Percentiles rank a stretch among this genome's conserved stretches.
phyloP scores from a whole-genome alignment of 2,329 filamentous ascomycete genomes.

The Aspergillus sp. region DNA sequence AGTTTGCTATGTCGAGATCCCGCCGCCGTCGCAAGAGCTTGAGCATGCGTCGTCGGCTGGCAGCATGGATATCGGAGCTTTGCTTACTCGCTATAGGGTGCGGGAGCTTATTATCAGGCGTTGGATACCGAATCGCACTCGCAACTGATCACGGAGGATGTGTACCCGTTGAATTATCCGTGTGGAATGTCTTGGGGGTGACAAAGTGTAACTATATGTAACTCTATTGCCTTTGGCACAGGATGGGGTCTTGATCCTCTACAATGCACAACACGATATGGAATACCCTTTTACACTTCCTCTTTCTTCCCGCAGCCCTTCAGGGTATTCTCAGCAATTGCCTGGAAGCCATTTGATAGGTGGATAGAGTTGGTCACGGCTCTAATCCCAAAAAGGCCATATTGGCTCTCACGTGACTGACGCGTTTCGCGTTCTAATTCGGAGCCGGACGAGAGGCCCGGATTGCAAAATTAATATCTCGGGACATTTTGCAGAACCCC shows the following conservation, averaged over 20 bases:
- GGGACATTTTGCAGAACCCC: background rate
- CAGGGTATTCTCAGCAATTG: background rate
- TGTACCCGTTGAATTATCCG: background rate
- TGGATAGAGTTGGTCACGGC: background rate
- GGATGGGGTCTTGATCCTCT: background rate
- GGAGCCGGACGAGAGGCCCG: background rate
- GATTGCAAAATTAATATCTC: background rate
- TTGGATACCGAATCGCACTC: slow-evolving; percentile 82
- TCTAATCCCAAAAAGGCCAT: slow-evolving; percentile 28
- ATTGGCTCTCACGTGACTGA: slow-evolving; percentile 37
- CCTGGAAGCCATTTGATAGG: background rate
- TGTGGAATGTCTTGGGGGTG: background rate
- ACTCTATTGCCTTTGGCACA: background rate
- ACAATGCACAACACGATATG: background rate
- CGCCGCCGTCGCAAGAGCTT: slow-evolving; percentile 59
- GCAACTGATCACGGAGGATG: slow-evolving; percentile 51
- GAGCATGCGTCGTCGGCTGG: slow-evolving; percentile 34
- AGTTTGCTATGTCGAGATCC: slow-evolving; percentile 88
- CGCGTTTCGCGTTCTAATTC: slow-evolving; percentile 37
- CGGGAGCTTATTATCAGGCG: slow-evolving; percentile 80
- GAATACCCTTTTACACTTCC: background rate
- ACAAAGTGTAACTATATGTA: slow-evolving; percentile 21
- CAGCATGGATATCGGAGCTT: slow-evolving; percentile 61
- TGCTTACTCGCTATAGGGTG: slow-evolving; percentile 73
- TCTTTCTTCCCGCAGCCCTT: background rate